phyloP scores from a whole-genome alignment of 2,329 filamentous ascomycete genomes.

The Trichoderma simmonsii region DNA sequence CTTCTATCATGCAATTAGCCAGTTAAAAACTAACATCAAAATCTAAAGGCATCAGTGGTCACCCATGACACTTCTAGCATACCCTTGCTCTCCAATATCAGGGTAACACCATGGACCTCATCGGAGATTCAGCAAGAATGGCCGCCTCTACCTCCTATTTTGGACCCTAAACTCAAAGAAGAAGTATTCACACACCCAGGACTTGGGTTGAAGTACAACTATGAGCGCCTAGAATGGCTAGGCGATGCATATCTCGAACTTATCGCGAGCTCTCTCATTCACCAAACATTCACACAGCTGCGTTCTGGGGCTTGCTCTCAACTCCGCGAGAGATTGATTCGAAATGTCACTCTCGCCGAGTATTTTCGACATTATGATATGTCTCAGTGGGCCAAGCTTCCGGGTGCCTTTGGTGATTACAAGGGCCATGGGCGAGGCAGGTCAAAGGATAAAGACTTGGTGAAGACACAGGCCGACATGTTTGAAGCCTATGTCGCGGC shows the following conservation, averaged over 20 bases:
- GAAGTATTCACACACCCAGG: constrained; percentile 67
- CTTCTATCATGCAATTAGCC: too few relatives aligned
- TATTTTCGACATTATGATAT: constrained; percentile 72
- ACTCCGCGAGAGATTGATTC: constrained; percentile 73
- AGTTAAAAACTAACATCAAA: background rate
- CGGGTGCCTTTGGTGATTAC: constrained; percentile 38
- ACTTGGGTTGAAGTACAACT: constrained; percentile 41
- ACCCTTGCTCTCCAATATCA: constrained; percentile 16
- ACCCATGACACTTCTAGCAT: background rate
- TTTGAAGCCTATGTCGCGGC: constrained; percentile 90
- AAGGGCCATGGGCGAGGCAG: constrained; percentile 26
- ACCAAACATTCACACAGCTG: constrained; percentile 64
- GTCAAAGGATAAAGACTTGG: constrained; percentile 50
- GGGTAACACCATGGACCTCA: constrained; percentile 47
- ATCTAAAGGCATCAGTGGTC: background rate
- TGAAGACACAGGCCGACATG: constrained; percentile 78
- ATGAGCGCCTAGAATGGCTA: constrained; percentile 84
- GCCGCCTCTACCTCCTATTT: constrained; percentile 60
- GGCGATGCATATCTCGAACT: constrained; percentile 84
- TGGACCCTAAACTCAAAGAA: constrained; percentile 56
- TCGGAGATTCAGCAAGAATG: constrained; percentile 46
- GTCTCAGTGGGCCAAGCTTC: constrained; percentile 60
- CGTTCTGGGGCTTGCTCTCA: constrained; percentile 68
- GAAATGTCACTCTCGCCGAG: constrained; percentile 71
- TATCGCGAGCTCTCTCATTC: constrained; percentile 72